Evolutionary conservation across 352 stramenopile genomes (phyloP).

Genomic region (Globisporangium carolinianum): DNA sequence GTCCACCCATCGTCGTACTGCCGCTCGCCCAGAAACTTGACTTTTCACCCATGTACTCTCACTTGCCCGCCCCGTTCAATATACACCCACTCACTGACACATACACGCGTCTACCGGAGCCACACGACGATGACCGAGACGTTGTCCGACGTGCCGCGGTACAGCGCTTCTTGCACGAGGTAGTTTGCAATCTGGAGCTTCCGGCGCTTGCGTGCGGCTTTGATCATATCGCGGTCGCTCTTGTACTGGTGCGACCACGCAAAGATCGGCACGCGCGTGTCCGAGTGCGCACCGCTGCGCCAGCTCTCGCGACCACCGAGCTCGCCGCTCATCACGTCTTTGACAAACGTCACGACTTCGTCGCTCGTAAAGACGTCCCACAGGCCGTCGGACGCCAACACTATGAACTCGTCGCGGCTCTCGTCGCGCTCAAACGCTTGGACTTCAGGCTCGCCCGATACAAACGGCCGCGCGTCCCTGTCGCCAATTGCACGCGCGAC

Average conservation of each 20-base stretch:
- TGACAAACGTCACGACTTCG: conserved; percentile 89
- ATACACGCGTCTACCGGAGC: conserved; percentile 38
- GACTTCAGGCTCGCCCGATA: conserved; percentile 79
- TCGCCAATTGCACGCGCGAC: conserved; percentile 90
- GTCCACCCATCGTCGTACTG: neutral
- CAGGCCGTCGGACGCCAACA: conserved; percentile 90
- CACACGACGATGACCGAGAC: conserved; percentile 89
- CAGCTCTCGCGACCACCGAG: conserved; percentile 73
- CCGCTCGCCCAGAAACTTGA: neutral
- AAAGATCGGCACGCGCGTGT: conserved; percentile 82
- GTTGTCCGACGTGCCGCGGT: conserved; percentile 88
- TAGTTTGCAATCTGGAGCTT: conserved; percentile 92
- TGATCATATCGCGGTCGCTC: conserved; percentile 87
- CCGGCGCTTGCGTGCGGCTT: conserved; percentile 73
- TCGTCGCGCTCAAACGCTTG: conserved; percentile 68
- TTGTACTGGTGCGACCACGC: conserved; percentile 90
- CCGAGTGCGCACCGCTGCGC: conserved; percentile 70
- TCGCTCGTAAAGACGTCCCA: conserved; percentile 93
- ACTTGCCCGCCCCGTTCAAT: neutral
- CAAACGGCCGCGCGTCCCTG: conserved; percentile 78
- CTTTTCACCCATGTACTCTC: neutral
- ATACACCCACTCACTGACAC: neutral
- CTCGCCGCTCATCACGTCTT: conserved; percentile 82
- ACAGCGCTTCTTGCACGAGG: conserved; percentile 87
- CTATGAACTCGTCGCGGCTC: conserved; percentile 88